Conservation (phyloP, 805 yeast species). For the Blastobotrys americana region DNA sequence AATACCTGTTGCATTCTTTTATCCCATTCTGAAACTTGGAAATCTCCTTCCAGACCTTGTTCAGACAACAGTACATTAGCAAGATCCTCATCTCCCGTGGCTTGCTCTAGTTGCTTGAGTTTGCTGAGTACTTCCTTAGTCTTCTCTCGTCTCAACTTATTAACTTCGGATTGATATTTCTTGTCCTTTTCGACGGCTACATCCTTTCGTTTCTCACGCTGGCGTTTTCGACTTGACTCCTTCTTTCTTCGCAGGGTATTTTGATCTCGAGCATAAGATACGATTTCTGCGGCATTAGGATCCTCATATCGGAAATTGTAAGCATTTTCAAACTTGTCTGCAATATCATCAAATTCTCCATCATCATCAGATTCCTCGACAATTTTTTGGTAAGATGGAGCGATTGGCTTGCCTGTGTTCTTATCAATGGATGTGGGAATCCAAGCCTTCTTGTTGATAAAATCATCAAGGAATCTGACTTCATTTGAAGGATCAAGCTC, state of each 20-base stretch:
- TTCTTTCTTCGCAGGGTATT: conserved; percentile 83
- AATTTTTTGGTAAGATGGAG: conserved; percentile 29
- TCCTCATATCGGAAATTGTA: conserved; percentile 95
- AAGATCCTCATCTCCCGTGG: conserved; percentile 60
- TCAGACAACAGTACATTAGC: conserved; percentile 56
- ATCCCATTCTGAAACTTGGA: conserved; percentile 90
- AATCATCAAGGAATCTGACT: conserved; percentile 65
- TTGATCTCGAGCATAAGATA: conserved; percentile 87
- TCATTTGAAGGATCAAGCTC: conserved; percentile 51
- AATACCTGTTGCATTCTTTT: conserved; percentile 74
- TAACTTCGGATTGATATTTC: conserved; percentile 52
- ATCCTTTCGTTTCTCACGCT: conserved; percentile 64
- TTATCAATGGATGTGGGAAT: conserved; percentile 64
- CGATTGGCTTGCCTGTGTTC: conserved; percentile 38
- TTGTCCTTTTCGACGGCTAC: conserved; percentile 44
- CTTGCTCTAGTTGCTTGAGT: conserved; percentile 54
- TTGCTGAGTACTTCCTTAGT: conserved; percentile 71
- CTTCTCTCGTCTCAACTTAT: conserved; percentile 67
- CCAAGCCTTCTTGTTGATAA: conserved; percentile 80
- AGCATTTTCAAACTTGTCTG: conserved; percentile 83
- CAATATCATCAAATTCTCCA: conserved; percentile 86
- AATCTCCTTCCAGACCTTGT: conserved; percentile 75
- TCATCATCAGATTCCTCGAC: conserved; percentile 56
- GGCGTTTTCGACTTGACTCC: conserved; percentile 67
- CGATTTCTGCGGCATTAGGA: conserved; percentile 81